A percentile compares a stretch with the other conserved stretches of the same genome.
Evolutionary conservation across 2,329 filamentous ascomycete genomes (phyloP).

Genomic region (Fusarium verrucosum): DNA sequence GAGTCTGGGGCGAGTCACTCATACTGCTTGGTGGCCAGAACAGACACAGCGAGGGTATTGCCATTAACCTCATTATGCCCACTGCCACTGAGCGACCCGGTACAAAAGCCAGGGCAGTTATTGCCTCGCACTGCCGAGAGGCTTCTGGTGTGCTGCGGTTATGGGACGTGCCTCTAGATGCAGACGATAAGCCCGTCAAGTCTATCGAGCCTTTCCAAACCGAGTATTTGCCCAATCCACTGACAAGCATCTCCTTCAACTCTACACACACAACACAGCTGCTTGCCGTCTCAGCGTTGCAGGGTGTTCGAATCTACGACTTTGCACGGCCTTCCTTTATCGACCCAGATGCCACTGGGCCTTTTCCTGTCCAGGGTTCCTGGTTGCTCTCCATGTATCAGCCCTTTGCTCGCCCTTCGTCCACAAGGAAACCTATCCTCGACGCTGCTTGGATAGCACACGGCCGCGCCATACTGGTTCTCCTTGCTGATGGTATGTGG

Average conservation of each 20-base stretch:
- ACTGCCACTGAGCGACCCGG: constrained; percentile 52
- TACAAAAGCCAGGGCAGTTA: constrained; percentile 57
- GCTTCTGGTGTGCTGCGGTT: constrained; percentile 66
- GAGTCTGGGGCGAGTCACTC: constrained; percentile 70
- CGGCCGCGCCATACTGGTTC: constrained; percentile 66
- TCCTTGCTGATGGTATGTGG: constrained; percentile 73
- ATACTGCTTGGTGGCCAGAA: constrained; percentile 63
- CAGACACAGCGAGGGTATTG: constrained; percentile 63
- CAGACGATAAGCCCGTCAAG: constrained; percentile 44
- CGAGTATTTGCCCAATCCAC: constrained; percentile 64
- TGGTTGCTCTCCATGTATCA: constrained; percentile 72
- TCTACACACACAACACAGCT: constrained; percentile 67
- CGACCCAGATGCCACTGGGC: constrained; percentile 61
- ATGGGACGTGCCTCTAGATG: constrained; percentile 65
- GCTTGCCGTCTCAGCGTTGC: constrained; percentile 63
- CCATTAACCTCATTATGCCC: constrained; percentile 61
- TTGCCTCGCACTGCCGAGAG: constrained; percentile 68
- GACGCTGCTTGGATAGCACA: constrained; percentile 70
- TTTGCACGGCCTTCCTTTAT: constrained; percentile 62
- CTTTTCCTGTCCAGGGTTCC: constrained; percentile 67
- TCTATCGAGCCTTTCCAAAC: constrained; percentile 65
- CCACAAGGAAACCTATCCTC: constrained; percentile 67
- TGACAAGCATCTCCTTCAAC: constrained; percentile 68
- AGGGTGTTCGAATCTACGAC: constrained; percentile 70
- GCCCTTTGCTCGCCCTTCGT: constrained; percentile 60